A percentile compares a stretch with the other conserved stretches of the same genome.
Conservation (phyloP, 164 flowering plant species). For the Vitis vinifera region DNA sequence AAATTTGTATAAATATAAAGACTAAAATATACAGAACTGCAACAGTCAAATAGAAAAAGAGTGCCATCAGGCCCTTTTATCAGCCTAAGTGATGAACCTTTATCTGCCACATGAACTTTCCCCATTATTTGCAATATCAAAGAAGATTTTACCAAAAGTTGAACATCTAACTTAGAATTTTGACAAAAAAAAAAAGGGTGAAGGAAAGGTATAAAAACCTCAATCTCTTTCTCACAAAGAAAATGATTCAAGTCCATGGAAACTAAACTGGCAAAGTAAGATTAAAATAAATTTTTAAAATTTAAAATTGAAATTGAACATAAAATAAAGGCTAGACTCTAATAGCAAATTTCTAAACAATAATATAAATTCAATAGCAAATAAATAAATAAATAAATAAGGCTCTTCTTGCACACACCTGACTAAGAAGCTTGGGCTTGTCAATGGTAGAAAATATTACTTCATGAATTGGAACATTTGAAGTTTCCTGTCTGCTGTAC, state of each 20-base stretch:
- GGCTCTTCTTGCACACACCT: slow-evolving; percentile 43
- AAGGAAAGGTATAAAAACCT: too few relatives aligned
- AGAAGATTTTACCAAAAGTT: too few relatives aligned
- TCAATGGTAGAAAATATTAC: slow-evolving; percentile 84
- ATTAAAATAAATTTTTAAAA: too few relatives aligned
- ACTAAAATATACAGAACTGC: not conserved
- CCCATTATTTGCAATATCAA: not conserved
- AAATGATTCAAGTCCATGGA: too few relatives aligned
- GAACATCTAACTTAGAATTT: too few relatives aligned
- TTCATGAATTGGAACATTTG: slow-evolving; percentile 66
- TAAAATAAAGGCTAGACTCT: too few relatives aligned
- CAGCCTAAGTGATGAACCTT: not conserved
- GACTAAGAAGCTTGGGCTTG: slow-evolving; percentile 97
- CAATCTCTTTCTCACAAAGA: too few relatives aligned
- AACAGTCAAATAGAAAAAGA: not conserved
- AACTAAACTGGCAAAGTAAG: too few relatives aligned
- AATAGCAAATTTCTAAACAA: too few relatives aligned
- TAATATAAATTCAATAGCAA: not conserved
- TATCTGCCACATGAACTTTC: not conserved
- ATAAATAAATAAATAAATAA: slow-evolving; percentile 9
- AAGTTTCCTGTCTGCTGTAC: slow-evolving; percentile 60
- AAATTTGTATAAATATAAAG: not conserved
- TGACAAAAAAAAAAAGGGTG: too few relatives aligned
- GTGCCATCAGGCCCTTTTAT: not conserved
- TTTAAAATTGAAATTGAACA: too few relatives aligned